Conservation (phyloP, 2,329 filamentous ascomycete genomes). For the Trichothecium roseum region DNA sequence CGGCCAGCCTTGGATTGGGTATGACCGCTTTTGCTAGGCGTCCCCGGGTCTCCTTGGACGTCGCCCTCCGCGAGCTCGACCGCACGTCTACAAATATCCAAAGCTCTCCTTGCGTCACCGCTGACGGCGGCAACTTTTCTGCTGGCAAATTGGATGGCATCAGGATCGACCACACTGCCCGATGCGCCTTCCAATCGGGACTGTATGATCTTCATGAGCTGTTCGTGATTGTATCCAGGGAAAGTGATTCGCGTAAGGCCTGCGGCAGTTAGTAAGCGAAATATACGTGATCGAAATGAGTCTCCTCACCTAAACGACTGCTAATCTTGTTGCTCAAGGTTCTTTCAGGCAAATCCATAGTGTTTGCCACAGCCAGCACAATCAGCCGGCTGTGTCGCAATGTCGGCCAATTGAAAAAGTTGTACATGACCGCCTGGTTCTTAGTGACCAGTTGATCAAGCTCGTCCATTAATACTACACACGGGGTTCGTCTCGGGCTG, state of each 20-base stretch:
- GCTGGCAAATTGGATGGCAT: conserved; percentile 92
- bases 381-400: conserved; percentile 85
- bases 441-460: conserved; percentile 95
- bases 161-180: conserved; percentile 80
- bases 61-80: conserved; percentile 90
- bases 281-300: neutral
- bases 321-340: conserved; percentile 98
- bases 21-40: conserved; percentile 46
- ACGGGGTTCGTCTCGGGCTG: conserved; percentile 81
- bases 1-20: conserved; percentile 27
- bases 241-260: conserved; percentile 91
- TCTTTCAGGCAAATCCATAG: conserved; percentile 94
- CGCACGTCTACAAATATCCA: conserved; percentile 90
- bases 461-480: conserved; percentile 97
- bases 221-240: conserved; percentile 91
- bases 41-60: conserved; percentile 35
- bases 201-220: conserved; percentile 94
- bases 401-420: conserved; percentile 99
- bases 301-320: conserved; percentile 55
- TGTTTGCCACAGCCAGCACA: conserved; percentile 94
- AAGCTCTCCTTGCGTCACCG: conserved; percentile 80
- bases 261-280: conserved; percentile 9
- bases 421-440: conserved; percentile 99
- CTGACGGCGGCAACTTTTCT: conserved; percentile 95
- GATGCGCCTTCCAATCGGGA: conserved; percentile 84